phyloP scores from a whole-genome alignment of 306 rosid species.

The Cucumis cinereus region DNA sequence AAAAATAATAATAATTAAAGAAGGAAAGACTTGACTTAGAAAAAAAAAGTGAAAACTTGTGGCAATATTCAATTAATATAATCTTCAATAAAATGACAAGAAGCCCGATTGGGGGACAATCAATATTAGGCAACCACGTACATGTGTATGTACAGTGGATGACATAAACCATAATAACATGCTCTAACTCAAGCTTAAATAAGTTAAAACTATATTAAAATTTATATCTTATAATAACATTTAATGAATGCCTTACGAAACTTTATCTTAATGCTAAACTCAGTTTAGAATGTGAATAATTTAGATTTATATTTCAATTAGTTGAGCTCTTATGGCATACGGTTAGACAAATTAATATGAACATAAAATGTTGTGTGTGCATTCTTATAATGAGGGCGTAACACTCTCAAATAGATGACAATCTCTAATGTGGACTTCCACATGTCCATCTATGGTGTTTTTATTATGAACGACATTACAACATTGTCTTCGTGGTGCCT shows the following conservation, averaged over 20 bases:
- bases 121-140: too few relatives aligned
- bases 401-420: constrained; percentile 46
- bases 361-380: background rate
- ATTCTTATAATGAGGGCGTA: constrained; percentile 14
- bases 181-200: too few relatives aligned
- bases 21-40: background rate
- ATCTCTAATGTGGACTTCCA: constrained; percentile 28
- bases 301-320: background rate
- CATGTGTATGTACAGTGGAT: too few relatives aligned
- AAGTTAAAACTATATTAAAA: background rate
- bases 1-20: too few relatives aligned
- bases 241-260: background rate
- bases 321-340: background rate
- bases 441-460: background rate
- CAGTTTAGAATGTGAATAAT: background rate
- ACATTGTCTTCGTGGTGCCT: constrained; percentile 90
- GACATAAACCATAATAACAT: too few relatives aligned
- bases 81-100: background rate
- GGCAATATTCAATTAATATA: too few relatives aligned
- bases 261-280: background rate
- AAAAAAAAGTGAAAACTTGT: background rate
- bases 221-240: background rate
- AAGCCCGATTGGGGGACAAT: background rate
- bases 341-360: background rate
- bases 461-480: constrained; percentile 26